phyloP scores from a whole-genome alignment of 2,329 filamentous ascomycete genomes.

The Lecanoromycetidae sp. region DNA sequence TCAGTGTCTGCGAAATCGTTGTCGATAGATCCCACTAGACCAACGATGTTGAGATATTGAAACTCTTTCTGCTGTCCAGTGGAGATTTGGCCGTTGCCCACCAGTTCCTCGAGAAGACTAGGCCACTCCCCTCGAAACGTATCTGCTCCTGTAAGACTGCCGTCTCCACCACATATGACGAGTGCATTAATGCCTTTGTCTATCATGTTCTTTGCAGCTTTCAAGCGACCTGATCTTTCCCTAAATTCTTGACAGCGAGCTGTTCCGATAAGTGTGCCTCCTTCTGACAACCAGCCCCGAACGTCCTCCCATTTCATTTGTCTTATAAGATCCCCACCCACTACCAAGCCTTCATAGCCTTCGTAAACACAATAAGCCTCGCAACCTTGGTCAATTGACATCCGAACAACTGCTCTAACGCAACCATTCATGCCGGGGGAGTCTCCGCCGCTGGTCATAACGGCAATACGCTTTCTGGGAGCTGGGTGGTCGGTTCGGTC shows the following conservation, averaged over 20 bases:
- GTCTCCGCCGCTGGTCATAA: conserved; percentile 92
- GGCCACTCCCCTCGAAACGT: conserved; percentile 89
- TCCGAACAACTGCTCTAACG: conserved; percentile 81
- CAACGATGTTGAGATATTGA: conserved; percentile 86
- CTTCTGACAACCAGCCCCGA: conserved; percentile 83
- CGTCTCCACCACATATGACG: conserved; percentile 94
- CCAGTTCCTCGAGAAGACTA: conserved; percentile 71
- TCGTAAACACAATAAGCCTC: conserved; percentile 77
- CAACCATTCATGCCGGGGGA: conserved; percentile 90
- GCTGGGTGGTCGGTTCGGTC: conserved; percentile 12
- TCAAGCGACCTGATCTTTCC: conserved; percentile 70
- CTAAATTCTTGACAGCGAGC: conserved; percentile 88
- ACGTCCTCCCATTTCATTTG: conserved; percentile 89
- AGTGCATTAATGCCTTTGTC: conserved; percentile 86
- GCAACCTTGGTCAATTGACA: conserved; percentile 72
- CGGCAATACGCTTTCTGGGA: conserved; percentile 51
- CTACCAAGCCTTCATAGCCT: conserved; percentile 89
- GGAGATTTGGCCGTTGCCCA: conserved; percentile 57
- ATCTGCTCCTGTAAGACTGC: conserved; percentile 90
- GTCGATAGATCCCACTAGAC: conserved; percentile 92
- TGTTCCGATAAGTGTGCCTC: conserved; percentile 90
- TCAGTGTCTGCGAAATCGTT: conserved; percentile 97
- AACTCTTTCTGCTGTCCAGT: conserved; percentile 61
- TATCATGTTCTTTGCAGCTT: conserved; percentile 89
- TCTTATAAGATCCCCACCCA: conserved; percentile 76